phyloP scores from a whole-genome alignment of 202 grass and related monocot species.

The Panicum hallii region DNA sequence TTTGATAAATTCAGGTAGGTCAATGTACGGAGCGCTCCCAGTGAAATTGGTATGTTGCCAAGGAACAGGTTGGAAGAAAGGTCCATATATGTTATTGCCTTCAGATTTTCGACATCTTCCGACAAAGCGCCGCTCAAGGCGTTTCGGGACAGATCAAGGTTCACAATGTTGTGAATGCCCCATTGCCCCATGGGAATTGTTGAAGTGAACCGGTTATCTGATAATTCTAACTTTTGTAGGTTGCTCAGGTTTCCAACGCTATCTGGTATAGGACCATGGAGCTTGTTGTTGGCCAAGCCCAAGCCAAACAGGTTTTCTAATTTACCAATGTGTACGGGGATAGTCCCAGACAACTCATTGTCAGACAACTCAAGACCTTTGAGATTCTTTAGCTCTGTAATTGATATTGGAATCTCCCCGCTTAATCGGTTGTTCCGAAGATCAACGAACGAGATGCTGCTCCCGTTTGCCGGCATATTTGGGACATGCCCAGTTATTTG shows the following conservation, averaged over 20 bases:
- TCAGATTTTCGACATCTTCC: slow-evolving; percentile 38
- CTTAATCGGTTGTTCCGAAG: slow-evolving; percentile 45
- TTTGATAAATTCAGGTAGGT: slow-evolving; percentile 43
- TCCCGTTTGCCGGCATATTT: slow-evolving; percentile 27
- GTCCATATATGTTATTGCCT: slow-evolving; percentile 39
- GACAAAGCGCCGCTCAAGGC: slow-evolving; percentile 44
- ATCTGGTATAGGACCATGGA: slow-evolving; percentile 54
- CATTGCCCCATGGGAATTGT: slow-evolving; percentile 47
- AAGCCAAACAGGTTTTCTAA: slow-evolving; percentile 38
- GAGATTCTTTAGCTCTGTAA: slow-evolving; percentile 36
- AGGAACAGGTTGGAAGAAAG: slow-evolving; percentile 49
- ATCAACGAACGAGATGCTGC: slow-evolving; percentile 29
- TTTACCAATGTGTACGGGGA: slow-evolving; percentile 42
- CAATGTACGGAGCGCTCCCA: slow-evolving; percentile 41
- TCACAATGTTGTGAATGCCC: slow-evolving; percentile 36
- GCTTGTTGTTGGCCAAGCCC: slow-evolving; percentile 44
- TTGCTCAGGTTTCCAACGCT: slow-evolving; percentile 46
- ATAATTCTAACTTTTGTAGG: slow-evolving; percentile 35
- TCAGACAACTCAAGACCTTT: slow-evolving; percentile 14
- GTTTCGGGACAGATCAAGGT: slow-evolving; percentile 36
- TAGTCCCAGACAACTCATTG: slow-evolving; percentile 39
- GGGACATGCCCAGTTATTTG: slow-evolving; percentile 49
- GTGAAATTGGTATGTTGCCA: slow-evolving; percentile 50
- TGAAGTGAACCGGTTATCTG: slow-evolving; percentile 48
- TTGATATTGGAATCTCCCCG: slow-evolving; percentile 39